Base-by-base conservation (phyloP, 1,284 basidiomycete genomes). In the Leucoagaricus sp. region DNA sequence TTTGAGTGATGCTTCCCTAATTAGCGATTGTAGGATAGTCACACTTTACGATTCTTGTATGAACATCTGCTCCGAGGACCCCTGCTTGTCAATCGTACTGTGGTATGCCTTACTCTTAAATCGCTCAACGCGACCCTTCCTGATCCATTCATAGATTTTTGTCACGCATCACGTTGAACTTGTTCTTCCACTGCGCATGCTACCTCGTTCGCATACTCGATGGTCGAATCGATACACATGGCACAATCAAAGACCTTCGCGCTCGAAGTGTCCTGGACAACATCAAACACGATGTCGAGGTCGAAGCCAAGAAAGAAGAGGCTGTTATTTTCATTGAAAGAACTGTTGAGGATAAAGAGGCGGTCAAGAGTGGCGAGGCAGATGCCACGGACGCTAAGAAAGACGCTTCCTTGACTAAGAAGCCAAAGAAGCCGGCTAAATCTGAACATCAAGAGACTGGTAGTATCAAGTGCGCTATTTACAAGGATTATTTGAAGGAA, bases 101-200 rank as follows among this genome's bases (percentile, higher is more conserved):
- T 91, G 48, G 85, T 89, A 71, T 36, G 79, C 72, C 5, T 13
- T 25, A 19, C 55, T 13, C 26, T 21, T 9, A 3, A 7, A 8
- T 48, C 19, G 9, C 25, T 55, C 23, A 19, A 21, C 17, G 7
- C 23, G 3, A 10, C 17, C 19, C 7, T 15, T 9, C 31, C 9
- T 49, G 9, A 26, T 10, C 36, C 6, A 5, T 21, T 41, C 12
- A 54, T 59, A 86, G 84, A 70, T 88, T 46, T 75, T 89, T 6
- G 86, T 89, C 13, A 91, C 89, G 0, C 88, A 91, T 61, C 87
- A 91, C 60, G 85, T 90, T 46, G 85, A 89, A 55, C 76, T 91
- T 1, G 85, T 90, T 17, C 77, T 90, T 19, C 87, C 88, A n/a
- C 0, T 85, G 82, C 1, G 81, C 87, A 0, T 68, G 85, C 58